These are phyloP conservation scores for Spathaspora boniae DNA, from an alignment of 805 yeast genomes.

Conservation along the genomic window DNA sequence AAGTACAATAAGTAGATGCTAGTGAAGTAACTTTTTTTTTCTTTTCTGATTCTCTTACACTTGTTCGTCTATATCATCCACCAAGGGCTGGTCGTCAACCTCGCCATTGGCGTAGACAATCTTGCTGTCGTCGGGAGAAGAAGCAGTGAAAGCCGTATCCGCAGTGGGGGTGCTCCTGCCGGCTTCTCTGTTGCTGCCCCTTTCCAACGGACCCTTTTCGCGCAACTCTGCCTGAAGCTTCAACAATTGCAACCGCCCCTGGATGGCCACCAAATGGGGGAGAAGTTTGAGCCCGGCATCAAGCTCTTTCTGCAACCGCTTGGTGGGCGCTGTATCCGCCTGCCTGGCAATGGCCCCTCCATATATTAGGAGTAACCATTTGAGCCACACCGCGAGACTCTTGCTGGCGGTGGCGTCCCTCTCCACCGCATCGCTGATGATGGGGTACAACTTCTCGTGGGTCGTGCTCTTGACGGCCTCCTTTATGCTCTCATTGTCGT, in stretches of 20 bases:
- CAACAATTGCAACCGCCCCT: conserved; percentile 80
- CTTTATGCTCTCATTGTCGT: conserved; percentile 29
- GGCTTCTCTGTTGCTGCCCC: conserved; percentile 17
- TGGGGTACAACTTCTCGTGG: conserved; percentile 20
- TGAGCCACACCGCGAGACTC: conserved; percentile 60
- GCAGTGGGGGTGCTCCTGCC: conserved; percentile 14
- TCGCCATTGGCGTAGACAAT: conserved; percentile 40
- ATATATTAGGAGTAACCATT: conserved; percentile 70
- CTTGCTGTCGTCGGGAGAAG: conserved; percentile 30
- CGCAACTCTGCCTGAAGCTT: conserved; percentile 74
- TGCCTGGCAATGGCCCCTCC: conserved; percentile 60
- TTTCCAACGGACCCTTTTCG: conserved; percentile 13
- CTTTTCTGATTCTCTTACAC: not conserved
- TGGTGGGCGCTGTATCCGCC: conserved; percentile 48
- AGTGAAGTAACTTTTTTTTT: too few relatives aligned
- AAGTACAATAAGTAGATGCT: conserved; percentile 7
- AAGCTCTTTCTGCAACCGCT: conserved; percentile 55
- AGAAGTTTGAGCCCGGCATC: conserved; percentile 53
- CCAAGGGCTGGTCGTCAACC: too few relatives aligned
- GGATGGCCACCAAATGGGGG: conserved; percentile 70
- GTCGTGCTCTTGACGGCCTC: conserved; percentile 33
- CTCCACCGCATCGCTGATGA: conserved; percentile 26
- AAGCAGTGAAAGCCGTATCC: too few relatives aligned
- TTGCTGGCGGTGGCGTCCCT: conserved; percentile 23
- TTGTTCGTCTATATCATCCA: conserved; percentile 33